Evolutionary conservation across 805 yeast species (phyloP).

Genomic region (Yamadazyma tumulicola): DNA sequence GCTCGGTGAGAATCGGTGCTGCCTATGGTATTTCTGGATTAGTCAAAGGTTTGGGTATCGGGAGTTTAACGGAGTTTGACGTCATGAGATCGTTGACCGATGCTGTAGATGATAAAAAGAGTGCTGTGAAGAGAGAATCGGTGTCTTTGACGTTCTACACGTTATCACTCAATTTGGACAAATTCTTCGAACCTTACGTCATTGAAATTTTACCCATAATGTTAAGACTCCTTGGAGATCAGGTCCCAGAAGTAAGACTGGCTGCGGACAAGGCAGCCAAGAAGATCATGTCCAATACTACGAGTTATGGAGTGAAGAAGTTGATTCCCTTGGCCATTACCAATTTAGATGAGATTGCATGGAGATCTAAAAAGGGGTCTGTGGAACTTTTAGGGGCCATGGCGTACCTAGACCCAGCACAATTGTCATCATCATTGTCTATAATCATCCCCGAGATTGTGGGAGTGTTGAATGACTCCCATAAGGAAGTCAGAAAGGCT

Average conservation of each 20-base stretch:
- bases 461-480: constrained; percentile 90
- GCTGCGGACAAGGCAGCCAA: constrained; percentile 87
- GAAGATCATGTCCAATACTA: constrained; percentile 83
- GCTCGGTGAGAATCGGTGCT: constrained; percentile 77
- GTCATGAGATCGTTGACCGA: constrained; percentile 70
- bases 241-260: constrained; percentile 77
- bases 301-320: constrained; percentile 87
- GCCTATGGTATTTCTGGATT: constrained; percentile 96
- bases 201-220: constrained; percentile 82
- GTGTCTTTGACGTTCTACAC: constrained; percentile 86
- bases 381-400: constrained; percentile 94
- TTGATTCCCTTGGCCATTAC: constrained; percentile 87
- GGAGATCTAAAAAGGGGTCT: constrained; percentile 97
- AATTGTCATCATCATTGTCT: constrained; percentile 83
- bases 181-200: constrained; percentile 89
- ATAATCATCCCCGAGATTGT: constrained; percentile 95
- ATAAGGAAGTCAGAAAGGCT: constrained; percentile 93
- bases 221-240: constrained; percentile 80
- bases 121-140: constrained; percentile 73
- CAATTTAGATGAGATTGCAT: constrained; percentile 81
- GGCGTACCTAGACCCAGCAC: constrained; percentile 97
- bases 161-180: constrained; percentile 70
- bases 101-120: constrained; percentile 85
- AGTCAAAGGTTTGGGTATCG: constrained; percentile 85
- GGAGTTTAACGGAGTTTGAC: constrained; percentile 70